Base-by-base conservation (phyloP, 257 asterid species). In the Lycium ferocissimum region DNA sequence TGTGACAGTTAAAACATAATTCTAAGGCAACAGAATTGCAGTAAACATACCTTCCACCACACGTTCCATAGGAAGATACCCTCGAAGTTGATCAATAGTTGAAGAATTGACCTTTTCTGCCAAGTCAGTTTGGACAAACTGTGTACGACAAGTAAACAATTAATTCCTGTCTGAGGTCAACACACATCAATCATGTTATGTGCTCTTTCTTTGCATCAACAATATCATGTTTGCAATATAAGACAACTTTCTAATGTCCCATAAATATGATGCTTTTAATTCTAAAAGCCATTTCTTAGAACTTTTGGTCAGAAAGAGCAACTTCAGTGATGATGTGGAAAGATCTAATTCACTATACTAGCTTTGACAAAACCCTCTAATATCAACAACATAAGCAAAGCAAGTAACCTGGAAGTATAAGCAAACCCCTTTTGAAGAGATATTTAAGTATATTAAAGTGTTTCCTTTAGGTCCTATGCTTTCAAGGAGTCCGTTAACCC, bases 51-150 rank as follows among this genome's bases (percentile, higher is more conserved):
- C 99, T 96, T 93, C 89, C 84, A 96, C 89, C 33, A 93, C 93
- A 94, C 88, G 86, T 84, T 95, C 96, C 98, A 96, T 94, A 26
- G 97, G 93, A 87, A 96, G 0, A 87, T 88, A 94, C 51, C 99
- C 99, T 65, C 98, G 98, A 1, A 81, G 14, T 58, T 22, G 40
- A 43, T 84, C 87, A 76, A 96, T 86, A 81, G 87, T 76, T 69
- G 86, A 88, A 51, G 90, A 86, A 88, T 83, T 86, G 86, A 92
- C 79, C 92, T 80, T 86, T 73, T 84, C n/a, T 45, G 94, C 90
- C 94, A 96, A 53, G 59, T 93, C 98, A 70, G 98, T 96, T 86
- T 88, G 90, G 86, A 96, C 95, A 91, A 90, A 96, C 99, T 96
- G 96, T 90, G 70, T 73, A 86, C 79, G 51, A 82, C 67, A 69